These are phyloP conservation scores for Phaseolus lunatus DNA, from an alignment of 306 rosid species.

Conservation along the genomic window DNA sequence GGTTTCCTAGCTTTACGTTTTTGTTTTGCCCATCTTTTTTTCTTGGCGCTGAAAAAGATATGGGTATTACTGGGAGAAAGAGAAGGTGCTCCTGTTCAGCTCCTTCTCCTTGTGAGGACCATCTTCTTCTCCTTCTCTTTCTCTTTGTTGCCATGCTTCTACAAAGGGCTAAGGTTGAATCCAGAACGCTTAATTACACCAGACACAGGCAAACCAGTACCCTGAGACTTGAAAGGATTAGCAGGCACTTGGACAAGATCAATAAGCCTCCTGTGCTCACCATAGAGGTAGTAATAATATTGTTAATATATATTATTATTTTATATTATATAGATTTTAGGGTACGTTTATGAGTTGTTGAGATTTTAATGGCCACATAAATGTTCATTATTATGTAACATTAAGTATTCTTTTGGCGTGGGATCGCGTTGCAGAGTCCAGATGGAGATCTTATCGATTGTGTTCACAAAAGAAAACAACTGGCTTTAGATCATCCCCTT, in stretches of 20 bases:
- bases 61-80: constrained; percentile 35
- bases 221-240: constrained; percentile 75
- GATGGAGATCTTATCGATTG: constrained; percentile 69
- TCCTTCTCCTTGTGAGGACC: background rate
- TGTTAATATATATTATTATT: background rate
- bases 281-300: constrained; percentile 58
- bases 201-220: constrained; percentile 59
- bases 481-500: constrained; percentile 67
- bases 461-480: constrained; percentile 61
- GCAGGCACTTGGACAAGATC: constrained; percentile 69
- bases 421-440: constrained; percentile 64
- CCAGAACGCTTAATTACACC: constrained; percentile 57
- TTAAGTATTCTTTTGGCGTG: background rate
- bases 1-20: constrained; percentile 13
- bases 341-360: constrained; percentile 4
- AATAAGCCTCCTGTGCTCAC: constrained; percentile 80
- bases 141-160: constrained; percentile 43
- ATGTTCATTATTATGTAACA: constrained; percentile 12
- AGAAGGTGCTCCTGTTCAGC: constrained; percentile 21
- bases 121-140: constrained; percentile 44
- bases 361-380: constrained; percentile 35
- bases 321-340: background rate
- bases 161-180: constrained; percentile 44
- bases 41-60: constrained; percentile 46
- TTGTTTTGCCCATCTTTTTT: constrained; percentile 12